These are phyloP conservation scores for Fremontodendron californicum DNA, from an alignment of 345 rosid species.

Conservation along the genomic window DNA sequence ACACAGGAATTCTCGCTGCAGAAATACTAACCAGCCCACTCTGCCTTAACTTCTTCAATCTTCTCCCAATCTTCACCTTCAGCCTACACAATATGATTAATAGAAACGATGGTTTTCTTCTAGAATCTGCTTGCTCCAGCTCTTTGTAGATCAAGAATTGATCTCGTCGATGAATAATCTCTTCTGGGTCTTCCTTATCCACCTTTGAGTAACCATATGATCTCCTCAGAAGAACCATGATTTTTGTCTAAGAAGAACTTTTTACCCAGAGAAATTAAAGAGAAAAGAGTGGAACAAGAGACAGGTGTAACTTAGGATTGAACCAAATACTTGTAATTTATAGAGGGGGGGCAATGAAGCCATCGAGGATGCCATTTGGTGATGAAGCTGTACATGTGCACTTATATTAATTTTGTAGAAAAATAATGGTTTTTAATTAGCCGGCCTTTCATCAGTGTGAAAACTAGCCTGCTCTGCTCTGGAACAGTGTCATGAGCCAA, in stretches of 20 bases:
- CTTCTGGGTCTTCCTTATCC: conserved; percentile 70
- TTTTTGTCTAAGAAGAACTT: background rate
- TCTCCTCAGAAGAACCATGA: conserved; percentile 37
- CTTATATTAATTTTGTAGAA: conserved; percentile 18
- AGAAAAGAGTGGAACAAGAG: background rate
- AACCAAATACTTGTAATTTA: conserved; percentile 33
- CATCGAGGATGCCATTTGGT: conserved; percentile 12
- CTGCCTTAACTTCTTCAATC: conserved; percentile 55
- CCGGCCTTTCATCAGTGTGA: conserved; percentile 8
- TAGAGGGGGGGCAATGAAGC: conserved; percentile 8
- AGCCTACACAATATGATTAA: conserved; percentile 45
- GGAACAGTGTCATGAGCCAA: no score
- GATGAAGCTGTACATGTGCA: conserved; percentile 41
- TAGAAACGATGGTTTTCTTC: conserved; percentile 38
- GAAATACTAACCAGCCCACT: conserved; percentile 25
- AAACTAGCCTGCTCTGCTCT: background rate
- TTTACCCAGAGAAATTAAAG: background rate
- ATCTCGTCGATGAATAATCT: conserved; percentile 48
- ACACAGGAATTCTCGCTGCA: conserved; percentile 28
- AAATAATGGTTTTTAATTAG: background rate
- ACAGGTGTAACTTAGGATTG: conserved; percentile 9
- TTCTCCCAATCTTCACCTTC: conserved; percentile 62
- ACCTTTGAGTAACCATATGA: conserved; percentile 50
- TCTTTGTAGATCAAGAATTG: conserved; percentile 83
- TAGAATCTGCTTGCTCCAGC: conserved; percentile 41